Conservation (phyloP, 2,329 filamentous ascomycete genomes). For the Hypoxylon sp. region DNA sequence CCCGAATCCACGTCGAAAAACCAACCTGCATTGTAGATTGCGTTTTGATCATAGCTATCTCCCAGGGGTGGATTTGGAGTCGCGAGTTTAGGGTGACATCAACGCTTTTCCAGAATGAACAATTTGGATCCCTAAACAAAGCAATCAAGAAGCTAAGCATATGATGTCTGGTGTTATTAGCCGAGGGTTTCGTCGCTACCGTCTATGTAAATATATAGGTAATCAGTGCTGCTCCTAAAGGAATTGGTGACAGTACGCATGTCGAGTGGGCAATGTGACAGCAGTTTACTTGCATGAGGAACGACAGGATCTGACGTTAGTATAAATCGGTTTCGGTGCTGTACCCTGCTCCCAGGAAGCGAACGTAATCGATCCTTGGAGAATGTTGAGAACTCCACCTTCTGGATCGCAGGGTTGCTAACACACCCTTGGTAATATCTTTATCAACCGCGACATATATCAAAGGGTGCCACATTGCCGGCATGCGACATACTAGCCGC, state of each 20-base stretch:
- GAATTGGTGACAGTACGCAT: constrained; percentile 5
- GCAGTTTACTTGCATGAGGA: constrained; percentile 16
- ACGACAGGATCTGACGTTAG: not conserved
- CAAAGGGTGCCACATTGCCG: not conserved
- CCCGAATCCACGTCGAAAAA: not conserved
- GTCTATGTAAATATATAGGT: not conserved
- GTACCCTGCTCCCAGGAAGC: not conserved
- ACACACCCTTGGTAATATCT: constrained; percentile 12
- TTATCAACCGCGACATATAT: not conserved
- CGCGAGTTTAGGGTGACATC: not conserved
- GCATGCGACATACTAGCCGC: not conserved
- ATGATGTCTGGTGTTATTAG: not conserved
- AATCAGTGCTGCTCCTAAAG: not conserved
- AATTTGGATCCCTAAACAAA: not conserved
- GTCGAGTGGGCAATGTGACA: constrained; percentile 7
- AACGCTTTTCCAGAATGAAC: not conserved
- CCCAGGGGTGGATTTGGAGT: not conserved
- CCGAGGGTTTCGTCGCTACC: not conserved
- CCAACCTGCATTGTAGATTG: not conserved
- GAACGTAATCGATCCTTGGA: constrained; percentile 22
- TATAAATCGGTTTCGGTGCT: constrained; percentile 25
- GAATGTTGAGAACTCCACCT: constrained; percentile 33
- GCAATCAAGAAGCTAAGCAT: not conserved
- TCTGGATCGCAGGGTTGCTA: constrained; percentile 28
- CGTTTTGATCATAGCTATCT: not conserved